These are phyloP conservation scores for Metarhizium album DNA, from an alignment of 2,329 filamentous ascomycete genomes.

Conservation along the genomic window DNA sequence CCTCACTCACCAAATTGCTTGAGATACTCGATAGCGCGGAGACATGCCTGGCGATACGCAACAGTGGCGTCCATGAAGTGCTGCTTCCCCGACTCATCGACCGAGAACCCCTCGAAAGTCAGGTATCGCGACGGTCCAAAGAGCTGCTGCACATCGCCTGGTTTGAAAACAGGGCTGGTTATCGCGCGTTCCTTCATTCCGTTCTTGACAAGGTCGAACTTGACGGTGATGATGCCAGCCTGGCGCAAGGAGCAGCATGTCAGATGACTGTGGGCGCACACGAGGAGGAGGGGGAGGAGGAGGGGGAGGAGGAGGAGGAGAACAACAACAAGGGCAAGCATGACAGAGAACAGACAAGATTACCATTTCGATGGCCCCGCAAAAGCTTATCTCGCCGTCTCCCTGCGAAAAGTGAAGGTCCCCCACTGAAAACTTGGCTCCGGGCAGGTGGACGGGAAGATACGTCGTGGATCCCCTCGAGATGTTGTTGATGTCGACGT, in stretches of 20 bases:
- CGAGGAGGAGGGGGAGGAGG: background rate
- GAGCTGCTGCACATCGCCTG: conserved; percentile 78
- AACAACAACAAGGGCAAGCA: too few relatives aligned
- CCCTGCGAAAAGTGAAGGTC: conserved; percentile 77
- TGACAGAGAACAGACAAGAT: background rate
- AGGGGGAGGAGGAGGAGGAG: background rate
- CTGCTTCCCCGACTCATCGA: conserved; percentile 81
- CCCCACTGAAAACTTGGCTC: conserved; percentile 83
- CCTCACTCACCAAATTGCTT: conserved; percentile 20
- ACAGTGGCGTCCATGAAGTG: conserved; percentile 81
- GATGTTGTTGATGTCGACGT: conserved; percentile 86
- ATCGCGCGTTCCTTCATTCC: conserved; percentile 65
- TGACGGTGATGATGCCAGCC: conserved; percentile 79
- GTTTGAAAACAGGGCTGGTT: conserved; percentile 76
- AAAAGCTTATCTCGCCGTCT: conserved; percentile 84
- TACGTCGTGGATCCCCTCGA: conserved; percentile 73
- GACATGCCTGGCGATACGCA: conserved; percentile 71
- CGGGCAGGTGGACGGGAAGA: conserved; percentile 74
- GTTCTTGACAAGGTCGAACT: conserved; percentile 77
- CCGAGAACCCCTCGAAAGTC: conserved; percentile 63
- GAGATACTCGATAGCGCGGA: conserved; percentile 36
- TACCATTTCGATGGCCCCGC: conserved; percentile 80
- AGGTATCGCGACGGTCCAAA: conserved; percentile 62
- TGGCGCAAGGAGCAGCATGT: background rate
- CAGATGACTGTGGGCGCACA: background rate